Conservation (phyloP, 1,284 basidiomycete species). For the Pisolithus thermaeus region DNA sequence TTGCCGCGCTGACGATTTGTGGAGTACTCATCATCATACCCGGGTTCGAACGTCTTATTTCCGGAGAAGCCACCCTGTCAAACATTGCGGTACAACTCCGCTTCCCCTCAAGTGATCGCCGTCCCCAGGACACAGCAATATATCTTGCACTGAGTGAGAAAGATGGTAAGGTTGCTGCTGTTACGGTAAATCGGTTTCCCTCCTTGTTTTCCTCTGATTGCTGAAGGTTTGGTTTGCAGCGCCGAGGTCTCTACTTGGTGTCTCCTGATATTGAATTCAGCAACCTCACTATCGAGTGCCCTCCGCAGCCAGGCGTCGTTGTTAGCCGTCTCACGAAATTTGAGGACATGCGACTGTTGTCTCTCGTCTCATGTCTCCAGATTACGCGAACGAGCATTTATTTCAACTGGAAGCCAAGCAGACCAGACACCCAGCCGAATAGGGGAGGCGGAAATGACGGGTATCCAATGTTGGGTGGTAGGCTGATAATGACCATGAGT, state of each 20-base stretch:
- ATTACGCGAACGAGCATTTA: too few relatives aligned
- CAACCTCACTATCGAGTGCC: constrained; percentile 13
- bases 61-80: constrained; percentile 25
- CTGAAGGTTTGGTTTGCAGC: constrained; percentile 28
- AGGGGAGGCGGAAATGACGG: background rate
- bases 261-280: constrained; percentile 22
- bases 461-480: background rate
- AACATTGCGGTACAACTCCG: constrained; percentile 41
- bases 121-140: constrained; percentile 21
- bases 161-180: constrained; percentile 42
- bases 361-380: constrained; percentile 49
- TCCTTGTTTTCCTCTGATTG: background rate
- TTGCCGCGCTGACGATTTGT: constrained; percentile 41
- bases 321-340: constrained; percentile 36
- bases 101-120: constrained; percentile 26
- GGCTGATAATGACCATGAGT: background rate
- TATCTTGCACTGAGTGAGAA: constrained; percentile 48
- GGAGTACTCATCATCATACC: constrained; percentile 47
- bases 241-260: constrained; percentile 43
- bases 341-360: constrained; percentile 30
- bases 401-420: constrained; percentile 37
- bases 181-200: constrained; percentile 36
- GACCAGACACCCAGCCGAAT: background rate
- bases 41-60: constrained; percentile 43
- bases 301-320: constrained; percentile 21